These are phyloP conservation scores for Ogataea zsoltii DNA, from an alignment of 805 yeast species.

Conservation along the genomic window DNA sequence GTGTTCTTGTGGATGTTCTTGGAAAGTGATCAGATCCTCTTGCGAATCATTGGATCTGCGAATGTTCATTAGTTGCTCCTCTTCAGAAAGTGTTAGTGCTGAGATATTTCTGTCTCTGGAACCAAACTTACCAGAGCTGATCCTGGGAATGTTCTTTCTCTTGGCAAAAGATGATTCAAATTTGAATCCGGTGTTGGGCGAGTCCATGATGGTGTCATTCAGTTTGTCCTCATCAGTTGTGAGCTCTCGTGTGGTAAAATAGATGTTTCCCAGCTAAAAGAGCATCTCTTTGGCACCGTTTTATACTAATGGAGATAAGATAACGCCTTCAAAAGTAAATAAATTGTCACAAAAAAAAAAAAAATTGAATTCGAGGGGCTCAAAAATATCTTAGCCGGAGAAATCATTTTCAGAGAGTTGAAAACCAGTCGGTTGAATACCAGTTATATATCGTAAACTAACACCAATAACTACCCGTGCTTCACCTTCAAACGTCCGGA, in stretches of 20 bases:
- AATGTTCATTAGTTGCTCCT: constrained; percentile 1
- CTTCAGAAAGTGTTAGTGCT: not conserved
- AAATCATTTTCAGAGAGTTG: too few relatives aligned
- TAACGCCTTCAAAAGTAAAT: not conserved
- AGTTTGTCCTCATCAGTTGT: not conserved
- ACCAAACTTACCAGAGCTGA: constrained; percentile 8
- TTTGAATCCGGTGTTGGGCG: constrained; percentile 1
- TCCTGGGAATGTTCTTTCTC: constrained; percentile 6
- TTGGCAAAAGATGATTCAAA: constrained; percentile 27
- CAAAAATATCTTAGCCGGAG: not conserved
- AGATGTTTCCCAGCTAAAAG: not conserved
- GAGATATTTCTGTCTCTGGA: not conserved
- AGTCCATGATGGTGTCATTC: not conserved
- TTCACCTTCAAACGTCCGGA: too few relatives aligned
- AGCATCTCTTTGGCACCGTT: not conserved
- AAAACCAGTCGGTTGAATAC: too few relatives aligned
- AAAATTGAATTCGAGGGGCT: too few relatives aligned
- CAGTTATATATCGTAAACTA: too few relatives aligned
- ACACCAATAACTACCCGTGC: too few relatives aligned
- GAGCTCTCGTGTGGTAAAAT: not conserved
- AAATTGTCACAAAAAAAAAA: too few relatives aligned
- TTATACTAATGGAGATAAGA: not conserved
- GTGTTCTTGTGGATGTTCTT: not conserved
- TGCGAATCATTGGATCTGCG: constrained; percentile 16
- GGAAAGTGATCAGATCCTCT: constrained; percentile 17